Base-by-base conservation (phyloP, 2,329 filamentous ascomycete species). In the Biscogniauxia mediterranea region DNA sequence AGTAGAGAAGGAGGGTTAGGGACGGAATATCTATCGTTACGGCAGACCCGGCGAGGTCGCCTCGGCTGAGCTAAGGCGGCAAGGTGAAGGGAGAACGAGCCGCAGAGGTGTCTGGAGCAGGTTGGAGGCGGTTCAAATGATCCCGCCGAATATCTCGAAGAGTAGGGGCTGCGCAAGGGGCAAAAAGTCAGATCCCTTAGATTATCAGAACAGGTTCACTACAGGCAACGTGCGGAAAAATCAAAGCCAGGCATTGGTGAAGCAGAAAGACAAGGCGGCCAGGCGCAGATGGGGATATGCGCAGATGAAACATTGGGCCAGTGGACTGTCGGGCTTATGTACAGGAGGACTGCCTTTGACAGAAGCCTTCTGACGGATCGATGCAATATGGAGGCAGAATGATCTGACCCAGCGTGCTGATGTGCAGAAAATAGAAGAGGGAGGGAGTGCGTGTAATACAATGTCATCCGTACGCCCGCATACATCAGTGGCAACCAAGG, bases 1-100 rank as follows among this genome's bases (percentile, higher is more conserved):
- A 54, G 52, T 61, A 57, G 9, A 61, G 61, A 60, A 61, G 57
- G 54, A 61, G 57, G 17, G 52, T 61, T 53, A 68, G 63, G 59
- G 66, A 62, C 25, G 69, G 68, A 56, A 68, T 69, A 55, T 71
- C 65, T 62, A 63, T 68, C 52, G 65, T 68, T 54, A 66, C 60
- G 67, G 66, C 68, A 62, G 65, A 63, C 69, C 66, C 67, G 42
- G 64, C 58, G 38, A 65, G 69, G 66, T 64, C 63, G 65, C 68
- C 69, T 55, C 68, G 64, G 58, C 55, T 67, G 55, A 59, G 58
- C 57, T 67, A 23, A 54, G 57, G 59, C 63, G 68, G 68, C 64
- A 23, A 69, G 66, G 56, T 66, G 66, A 61, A 59, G 58, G 57
- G 60, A 62, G 32, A 42, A 65, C 59, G 52, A 52, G 61, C 66